Evolutionary conservation across 352 stramenopile species (phyloP), one percentile per base, ranked within the genome.

Genomic region (Pythium volutum): DNA sequence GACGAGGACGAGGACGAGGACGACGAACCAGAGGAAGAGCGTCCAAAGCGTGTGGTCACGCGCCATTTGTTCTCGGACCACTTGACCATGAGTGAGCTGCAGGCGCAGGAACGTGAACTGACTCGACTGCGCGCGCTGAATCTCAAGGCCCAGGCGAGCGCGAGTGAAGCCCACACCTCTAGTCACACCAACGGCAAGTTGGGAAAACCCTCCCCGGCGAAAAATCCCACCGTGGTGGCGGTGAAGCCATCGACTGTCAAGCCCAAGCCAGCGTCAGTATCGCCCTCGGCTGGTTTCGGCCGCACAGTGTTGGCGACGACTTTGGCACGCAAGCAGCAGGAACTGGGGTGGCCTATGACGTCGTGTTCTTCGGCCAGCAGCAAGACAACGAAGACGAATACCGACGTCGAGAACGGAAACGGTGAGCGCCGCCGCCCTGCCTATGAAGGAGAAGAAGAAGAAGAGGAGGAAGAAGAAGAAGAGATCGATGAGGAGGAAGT

Each of bases 11-110:
- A 46, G 4, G 52, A 59, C 38, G 52, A 48, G 31, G n/a, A n/a
- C 7, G 56, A 50, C 27, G 55, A 53, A 18, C 18, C 41, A 8
- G 49, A 59, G 7, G 58, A 65, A 3, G 23, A 61, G 22, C 53
- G 56, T 9, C 41, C 63, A n/a, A 23, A 33, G 26, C 52, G 53
- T 22, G 33, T 39, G 11, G 29, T 33, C 33, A 2, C 12, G 31
- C 33, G 41, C 39, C 57, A 70, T 31, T 31, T 68, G 51, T 64
- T 73, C 48, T 69, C 66, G 29, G 66, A 73, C 22, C 59, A 46
- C 22, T 26, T 88, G 43, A 79, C 79, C 15, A 75, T 84, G 46
- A 87, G 76, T 6, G 77, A 91, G 42, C 53, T 89, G 26, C 77
- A 89, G 62, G 79, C 79, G 3, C 81, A 91, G 61, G 77, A 88